A percentile compares a stretch with the other conserved stretches of the same genome.
phyloP scores from a whole-genome alignment of 306 rosid genomes.

The Alnus glutinosa region DNA sequence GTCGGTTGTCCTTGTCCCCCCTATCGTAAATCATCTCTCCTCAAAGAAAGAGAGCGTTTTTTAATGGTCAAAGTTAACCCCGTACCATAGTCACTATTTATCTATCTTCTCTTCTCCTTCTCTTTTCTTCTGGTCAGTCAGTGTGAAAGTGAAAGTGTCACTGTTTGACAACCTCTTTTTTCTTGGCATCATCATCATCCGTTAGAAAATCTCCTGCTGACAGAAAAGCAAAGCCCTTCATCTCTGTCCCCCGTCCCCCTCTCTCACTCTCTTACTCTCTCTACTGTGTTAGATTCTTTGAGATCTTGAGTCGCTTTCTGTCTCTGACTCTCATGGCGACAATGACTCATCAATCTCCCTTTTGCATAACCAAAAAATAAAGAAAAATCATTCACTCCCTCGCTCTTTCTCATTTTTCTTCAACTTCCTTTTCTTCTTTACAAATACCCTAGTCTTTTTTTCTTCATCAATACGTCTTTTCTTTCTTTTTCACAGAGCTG shows the following conservation, averaged over 20 bases:
- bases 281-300: constrained; percentile 29
- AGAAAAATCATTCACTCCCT: background rate
- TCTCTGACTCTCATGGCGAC: constrained; percentile 43
- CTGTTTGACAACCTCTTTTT: background rate
- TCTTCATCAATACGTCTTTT: background rate
- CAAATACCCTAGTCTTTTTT: constrained; percentile 4
- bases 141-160: background rate
- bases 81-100: background rate
- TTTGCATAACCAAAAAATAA: background rate
- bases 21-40: too few species aligned
- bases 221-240: background rate
- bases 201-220: background rate
- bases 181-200: background rate
- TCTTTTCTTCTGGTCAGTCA: background rate
- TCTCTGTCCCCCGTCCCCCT: background rate
- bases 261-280: background rate
- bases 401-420: background rate
- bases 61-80: background rate
- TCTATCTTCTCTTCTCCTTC: background rate
- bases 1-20: too few species aligned
- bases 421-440: constrained; percentile 4
- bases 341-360: constrained; percentile 37
- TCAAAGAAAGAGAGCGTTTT: too few species aligned
- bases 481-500: background rate
- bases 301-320: constrained; percentile 40